Evolutionary conservation across 2,329 filamentous ascomycete species (phyloP), one percentile per base, ranked within the genome.

Genomic region (Phoma sp.): DNA sequence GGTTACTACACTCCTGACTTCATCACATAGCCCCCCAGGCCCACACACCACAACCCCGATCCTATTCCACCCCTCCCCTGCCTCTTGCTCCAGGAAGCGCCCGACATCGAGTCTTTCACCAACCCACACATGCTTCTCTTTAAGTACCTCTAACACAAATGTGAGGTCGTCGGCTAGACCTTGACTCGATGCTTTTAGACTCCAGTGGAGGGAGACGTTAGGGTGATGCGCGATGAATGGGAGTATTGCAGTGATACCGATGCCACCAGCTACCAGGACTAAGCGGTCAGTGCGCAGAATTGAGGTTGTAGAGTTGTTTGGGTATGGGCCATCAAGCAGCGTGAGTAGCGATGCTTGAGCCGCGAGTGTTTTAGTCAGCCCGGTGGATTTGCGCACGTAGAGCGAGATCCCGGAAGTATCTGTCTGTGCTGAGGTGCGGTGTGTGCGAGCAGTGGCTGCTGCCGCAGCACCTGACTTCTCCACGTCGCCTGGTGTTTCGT

Each of bases 231-330:
- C 37, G 2, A 74, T 34, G 39, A 68, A 77, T 1, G 77, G 72
- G 3, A 81, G 54, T 5, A 79, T 34, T 4, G 68, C 77, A 0
- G 79, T 81, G 62, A 82, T 78, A 21, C 79, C 80, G 23, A 81
- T 79, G 9, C 79, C 80, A 12, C 80, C 80, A 1, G 66, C 75
- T 42, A 82, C 71, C 12, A 79, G 67, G 3, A 83, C 51, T 0
- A 81, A 45, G 6, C 63, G 63, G 38, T 69, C 66, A 3, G 61
- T 59, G 14, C 53, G 57, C 5, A 69, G 64, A 4, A 57, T 30
- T 1, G 67, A 50, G 2, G 49, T 25, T 7, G 40, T 43, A 2
- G 67, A 61, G 57, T 67, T 75, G 55, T 71, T 72, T 2, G 65
- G 62, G 64, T 81, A 81, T 0, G 77, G 74, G 1, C 76, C 77